Evolutionary conservation across 371 early-diverging fungal species (phyloP).

Genomic region (Mucor sp.): DNA sequence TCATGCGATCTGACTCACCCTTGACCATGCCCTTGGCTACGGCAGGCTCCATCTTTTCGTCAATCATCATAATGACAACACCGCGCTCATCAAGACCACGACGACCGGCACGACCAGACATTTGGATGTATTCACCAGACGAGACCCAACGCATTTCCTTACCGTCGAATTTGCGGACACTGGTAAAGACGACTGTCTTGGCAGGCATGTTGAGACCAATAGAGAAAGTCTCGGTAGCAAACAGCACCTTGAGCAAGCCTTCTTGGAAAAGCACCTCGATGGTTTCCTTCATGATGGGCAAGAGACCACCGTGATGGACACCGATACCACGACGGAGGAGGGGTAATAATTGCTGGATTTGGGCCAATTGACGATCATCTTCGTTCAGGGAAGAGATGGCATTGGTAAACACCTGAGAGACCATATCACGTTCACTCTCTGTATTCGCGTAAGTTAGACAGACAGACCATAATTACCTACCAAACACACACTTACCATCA

Average conservation of each 20-base stretch:
- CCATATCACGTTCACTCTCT: conserved; percentile 89
- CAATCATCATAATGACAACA: conserved; percentile 97
- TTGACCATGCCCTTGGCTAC: conserved; percentile 95
- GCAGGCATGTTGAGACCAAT: conserved; percentile 99
- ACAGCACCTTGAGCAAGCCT: conserved; percentile 96
- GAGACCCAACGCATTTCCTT: conserved; percentile 84
- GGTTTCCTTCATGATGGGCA: conserved; percentile 99
- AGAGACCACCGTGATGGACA: conserved; percentile 99
- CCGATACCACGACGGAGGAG: conserved; percentile 98
- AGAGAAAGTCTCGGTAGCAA: conserved; percentile 99
- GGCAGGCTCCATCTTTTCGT: conserved; percentile 95
- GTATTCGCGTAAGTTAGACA: neutral
- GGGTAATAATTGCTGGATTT: conserved; percentile 95
- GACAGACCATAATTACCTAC: neutral
- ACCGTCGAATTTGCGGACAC: conserved; percentile 98
- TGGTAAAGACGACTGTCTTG: conserved; percentile 98
- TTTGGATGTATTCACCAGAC: conserved; percentile 99
- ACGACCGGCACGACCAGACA: conserved; percentile 98
- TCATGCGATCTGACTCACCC: conserved; percentile 92
- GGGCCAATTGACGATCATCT: conserved; percentile 95
- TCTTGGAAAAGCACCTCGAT: conserved; percentile 99
- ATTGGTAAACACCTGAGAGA: conserved; percentile 89
- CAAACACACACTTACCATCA: conserved; percentile 45
- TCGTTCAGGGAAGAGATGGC: conserved; percentile 90
- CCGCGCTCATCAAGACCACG: conserved; percentile 99